Conservation (phyloP, 2,329 filamentous ascomycete species). For the Ophiostoma australiae region DNA sequence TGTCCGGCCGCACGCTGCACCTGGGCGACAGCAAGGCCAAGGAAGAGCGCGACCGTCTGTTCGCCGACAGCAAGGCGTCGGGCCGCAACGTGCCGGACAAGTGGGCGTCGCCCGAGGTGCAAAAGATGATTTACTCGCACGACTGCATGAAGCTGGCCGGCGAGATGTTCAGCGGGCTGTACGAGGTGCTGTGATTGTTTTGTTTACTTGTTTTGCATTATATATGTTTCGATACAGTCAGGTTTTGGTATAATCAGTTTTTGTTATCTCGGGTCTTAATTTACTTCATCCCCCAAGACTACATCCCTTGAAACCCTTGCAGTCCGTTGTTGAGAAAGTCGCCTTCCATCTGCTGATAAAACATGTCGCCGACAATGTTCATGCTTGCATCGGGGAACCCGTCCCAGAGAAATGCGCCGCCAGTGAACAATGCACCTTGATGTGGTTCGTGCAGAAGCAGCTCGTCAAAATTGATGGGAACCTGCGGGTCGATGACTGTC, state of each 20-base stretch:
- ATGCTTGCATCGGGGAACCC: not conserved
- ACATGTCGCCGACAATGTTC: not conserved
- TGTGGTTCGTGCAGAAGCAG: not conserved
- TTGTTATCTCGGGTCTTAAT: too few relatives aligned
- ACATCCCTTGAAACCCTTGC: not conserved
- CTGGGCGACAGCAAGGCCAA: not conserved
- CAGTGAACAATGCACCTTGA: not conserved
- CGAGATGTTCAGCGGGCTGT: not conserved
- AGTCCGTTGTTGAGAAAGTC: not conserved
- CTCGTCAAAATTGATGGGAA: not conserved
- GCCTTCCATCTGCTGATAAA: not conserved
- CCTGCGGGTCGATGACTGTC: not conserved
- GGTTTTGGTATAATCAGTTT: too few relatives aligned
- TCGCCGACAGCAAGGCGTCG: not conserved
- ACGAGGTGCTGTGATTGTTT: not conserved
- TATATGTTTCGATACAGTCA: too few relatives aligned
- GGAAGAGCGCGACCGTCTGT: not conserved
- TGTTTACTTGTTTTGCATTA: too few relatives aligned
- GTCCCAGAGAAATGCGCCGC: not conserved
- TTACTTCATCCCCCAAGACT: not conserved
- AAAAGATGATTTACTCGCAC: not conserved
- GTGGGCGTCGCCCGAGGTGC: not conserved
- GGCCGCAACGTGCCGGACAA: not conserved
- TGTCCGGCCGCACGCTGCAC: conserved; percentile 30
- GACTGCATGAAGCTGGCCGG: not conserved